These are phyloP conservation scores for Cladosporium sp. DNA, from an alignment of 2,329 filamentous ascomycete genomes.

Conservation along the genomic window DNA sequence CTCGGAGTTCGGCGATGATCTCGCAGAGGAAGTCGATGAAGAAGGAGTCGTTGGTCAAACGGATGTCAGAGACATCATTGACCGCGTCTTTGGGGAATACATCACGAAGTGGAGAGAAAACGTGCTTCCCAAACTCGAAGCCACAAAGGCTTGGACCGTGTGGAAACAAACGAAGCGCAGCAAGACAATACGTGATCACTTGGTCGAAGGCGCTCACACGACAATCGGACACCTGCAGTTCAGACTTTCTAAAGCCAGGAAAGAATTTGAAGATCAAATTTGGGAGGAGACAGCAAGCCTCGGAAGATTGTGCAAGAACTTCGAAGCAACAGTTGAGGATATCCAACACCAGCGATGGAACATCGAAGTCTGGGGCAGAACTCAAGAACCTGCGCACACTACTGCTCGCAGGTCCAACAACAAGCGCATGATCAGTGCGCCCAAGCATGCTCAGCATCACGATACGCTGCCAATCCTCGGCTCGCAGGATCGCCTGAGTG, in stretches of 20 bases:
- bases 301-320: slow-evolving; percentile 57
- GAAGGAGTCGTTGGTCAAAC: slow-evolving; percentile 39
- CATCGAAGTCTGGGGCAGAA: slow-evolving; percentile 40
- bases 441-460: not conserved
- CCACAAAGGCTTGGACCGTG: slow-evolving; percentile 58
- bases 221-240: slow-evolving; percentile 46
- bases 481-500: slow-evolving; percentile 28
- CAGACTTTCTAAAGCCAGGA: slow-evolving; percentile 58
- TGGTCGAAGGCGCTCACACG: slow-evolving; percentile 48
- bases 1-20: slow-evolving; percentile 36
- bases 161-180: slow-evolving; percentile 61
- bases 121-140: slow-evolving; percentile 53
- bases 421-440: not conserved
- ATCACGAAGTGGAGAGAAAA: slow-evolving; percentile 50
- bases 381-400: slow-evolving; percentile 30
- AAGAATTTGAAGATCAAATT: slow-evolving; percentile 52
- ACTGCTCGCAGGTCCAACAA: not conserved
- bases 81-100: slow-evolving; percentile 54
- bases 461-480: not conserved
- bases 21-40: slow-evolving; percentile 53
- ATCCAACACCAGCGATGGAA: slow-evolving; percentile 55
- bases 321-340: slow-evolving; percentile 67
- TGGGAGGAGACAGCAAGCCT: slow-evolving; percentile 45
- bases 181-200: slow-evolving; percentile 38
- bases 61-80: slow-evolving; percentile 55